phyloP scores from a whole-genome alignment of 2,329 filamentous ascomycete species.

The Penicillium sp. region DNA sequence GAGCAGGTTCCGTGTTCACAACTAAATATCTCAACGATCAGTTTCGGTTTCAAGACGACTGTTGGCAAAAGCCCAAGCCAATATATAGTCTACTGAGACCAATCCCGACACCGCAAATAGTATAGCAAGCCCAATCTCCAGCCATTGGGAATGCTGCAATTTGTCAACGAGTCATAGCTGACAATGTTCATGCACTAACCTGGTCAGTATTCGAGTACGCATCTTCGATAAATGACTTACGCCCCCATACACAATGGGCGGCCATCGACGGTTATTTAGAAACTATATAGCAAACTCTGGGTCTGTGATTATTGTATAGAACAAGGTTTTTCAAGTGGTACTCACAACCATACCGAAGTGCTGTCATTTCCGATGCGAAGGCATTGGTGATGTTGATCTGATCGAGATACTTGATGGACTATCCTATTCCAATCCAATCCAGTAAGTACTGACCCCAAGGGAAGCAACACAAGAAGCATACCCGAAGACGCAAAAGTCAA shows the following conservation, averaged over 20 bases:
- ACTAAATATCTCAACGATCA: slow-evolving; percentile 22
- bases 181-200: slow-evolving; percentile 37
- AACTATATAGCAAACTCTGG: too few relatives aligned
- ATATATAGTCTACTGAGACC: slow-evolving; percentile 48
- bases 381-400: slow-evolving; percentile 45
- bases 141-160: slow-evolving; percentile 48
- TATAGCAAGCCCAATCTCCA: slow-evolving; percentile 62
- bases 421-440: slow-evolving; percentile 29
- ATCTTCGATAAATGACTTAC: slow-evolving; percentile 38
- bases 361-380: slow-evolving; percentile 49
- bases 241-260: slow-evolving; percentile 55
- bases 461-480: slow-evolving; percentile 13
- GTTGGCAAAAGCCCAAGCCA: too few relatives aligned
- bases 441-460: background rate
- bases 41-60: too few relatives aligned
- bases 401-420: slow-evolving; percentile 49
- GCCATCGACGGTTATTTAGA: slow-evolving; percentile 58
- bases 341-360: slow-evolving; percentile 55
- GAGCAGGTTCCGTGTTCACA: slow-evolving; percentile 54
- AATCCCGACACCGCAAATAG: slow-evolving; percentile 47
- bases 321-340: too few relatives aligned
- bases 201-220: background rate
- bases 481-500: slow-evolving; percentile 45
- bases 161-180: slow-evolving; percentile 41
- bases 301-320: too few relatives aligned